Conservation (phyloP, 2,329 filamentous ascomycete genomes). For the Phialophora expanda region DNA sequence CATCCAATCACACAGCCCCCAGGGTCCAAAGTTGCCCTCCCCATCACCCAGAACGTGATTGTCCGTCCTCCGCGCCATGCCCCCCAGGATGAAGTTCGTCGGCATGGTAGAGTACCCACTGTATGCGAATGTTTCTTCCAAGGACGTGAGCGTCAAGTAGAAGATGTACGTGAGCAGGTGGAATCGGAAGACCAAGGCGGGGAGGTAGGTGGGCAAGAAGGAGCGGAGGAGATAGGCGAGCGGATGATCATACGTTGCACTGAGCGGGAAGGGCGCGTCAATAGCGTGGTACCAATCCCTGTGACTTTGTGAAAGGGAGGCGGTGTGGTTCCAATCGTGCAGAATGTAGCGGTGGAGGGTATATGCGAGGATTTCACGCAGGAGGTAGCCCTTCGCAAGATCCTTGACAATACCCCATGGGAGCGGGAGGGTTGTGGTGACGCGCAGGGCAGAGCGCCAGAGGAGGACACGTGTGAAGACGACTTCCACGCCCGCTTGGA, state of each 20-base stretch:
- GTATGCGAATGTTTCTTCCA: conserved; percentile 66
- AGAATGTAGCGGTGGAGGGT: conserved; percentile 74
- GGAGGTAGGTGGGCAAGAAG: conserved; percentile 63
- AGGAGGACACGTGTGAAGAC: conserved; percentile 60
- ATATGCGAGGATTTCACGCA: conserved; percentile 72
- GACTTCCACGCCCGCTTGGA: conserved; percentile 63
- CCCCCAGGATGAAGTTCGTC: conserved; percentile 62
- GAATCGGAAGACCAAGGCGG: conserved; percentile 63
- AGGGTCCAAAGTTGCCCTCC: conserved; percentile 53
- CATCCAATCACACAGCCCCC: conserved; percentile 54
- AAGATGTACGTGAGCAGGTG: conserved; percentile 66
- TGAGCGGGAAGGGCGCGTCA: conserved; percentile 59
- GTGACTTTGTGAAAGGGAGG: conserved; percentile 50
- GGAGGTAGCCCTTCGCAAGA: conserved; percentile 57
- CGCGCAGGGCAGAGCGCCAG: conserved; percentile 60
- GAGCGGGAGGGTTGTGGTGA: conserved; percentile 65
- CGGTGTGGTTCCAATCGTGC: conserved; percentile 52
- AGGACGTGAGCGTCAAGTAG: conserved; percentile 59
- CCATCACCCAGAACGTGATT: conserved; percentile 58
- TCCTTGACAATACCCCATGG: conserved; percentile 66
- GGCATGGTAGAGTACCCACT: conserved; percentile 65
- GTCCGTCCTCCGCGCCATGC: conserved; percentile 64
- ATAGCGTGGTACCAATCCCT: conserved; percentile 60
- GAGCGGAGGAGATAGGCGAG: conserved; percentile 58
- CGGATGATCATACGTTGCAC: conserved; percentile 67